These are phyloP conservation scores for Talaromyces albobiverticillius DNA, from an alignment of 2,329 filamentous ascomycete genomes.

Conservation along the genomic window DNA sequence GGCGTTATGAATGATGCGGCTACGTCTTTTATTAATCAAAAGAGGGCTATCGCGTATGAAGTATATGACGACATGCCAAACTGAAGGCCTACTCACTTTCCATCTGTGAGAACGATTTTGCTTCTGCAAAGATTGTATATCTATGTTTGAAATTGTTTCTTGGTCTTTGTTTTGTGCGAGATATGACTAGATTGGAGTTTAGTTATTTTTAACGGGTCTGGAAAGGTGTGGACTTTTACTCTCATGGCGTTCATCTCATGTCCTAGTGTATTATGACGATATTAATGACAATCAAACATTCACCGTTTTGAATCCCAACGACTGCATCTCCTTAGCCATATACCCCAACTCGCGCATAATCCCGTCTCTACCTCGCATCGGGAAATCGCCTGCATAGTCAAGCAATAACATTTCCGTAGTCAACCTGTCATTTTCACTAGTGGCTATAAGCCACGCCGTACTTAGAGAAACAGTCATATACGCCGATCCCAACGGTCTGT, in stretches of 20 bases:
- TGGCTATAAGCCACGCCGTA: slow-evolving; percentile 24
- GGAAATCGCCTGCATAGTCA: slow-evolving; percentile 28
- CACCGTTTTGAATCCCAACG: background rate
- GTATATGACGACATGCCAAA: background rate
- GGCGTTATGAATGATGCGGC: slow-evolving; percentile 10
- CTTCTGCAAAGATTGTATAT: too few relatives aligned
- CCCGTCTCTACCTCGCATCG: slow-evolving; percentile 14
- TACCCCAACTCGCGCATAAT: slow-evolving; percentile 3
- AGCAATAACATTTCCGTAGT: slow-evolving; percentile 19
- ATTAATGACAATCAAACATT: background rate
- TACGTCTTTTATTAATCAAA: background rate
- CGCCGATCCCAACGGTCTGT: slow-evolving; percentile 31
- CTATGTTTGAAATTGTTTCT: too few relatives aligned
- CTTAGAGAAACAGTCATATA: slow-evolving; percentile 29
- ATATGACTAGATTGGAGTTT: too few relatives aligned
- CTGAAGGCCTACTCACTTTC: too few relatives aligned
- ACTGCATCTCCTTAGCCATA: slow-evolving; percentile 1
- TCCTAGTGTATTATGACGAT: too few relatives aligned
- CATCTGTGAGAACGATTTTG: too few relatives aligned
- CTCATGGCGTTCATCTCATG: too few relatives aligned
- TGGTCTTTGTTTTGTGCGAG: too few relatives aligned
- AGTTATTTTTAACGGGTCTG: too few relatives aligned
- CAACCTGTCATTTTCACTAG: slow-evolving; percentile 18
- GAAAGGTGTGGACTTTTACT: too few relatives aligned
- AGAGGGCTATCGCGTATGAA: background rate